These are phyloP conservation scores for Solanum dulcamara DNA, from an alignment of 257 asterid genomes.

Conservation along the genomic window DNA sequence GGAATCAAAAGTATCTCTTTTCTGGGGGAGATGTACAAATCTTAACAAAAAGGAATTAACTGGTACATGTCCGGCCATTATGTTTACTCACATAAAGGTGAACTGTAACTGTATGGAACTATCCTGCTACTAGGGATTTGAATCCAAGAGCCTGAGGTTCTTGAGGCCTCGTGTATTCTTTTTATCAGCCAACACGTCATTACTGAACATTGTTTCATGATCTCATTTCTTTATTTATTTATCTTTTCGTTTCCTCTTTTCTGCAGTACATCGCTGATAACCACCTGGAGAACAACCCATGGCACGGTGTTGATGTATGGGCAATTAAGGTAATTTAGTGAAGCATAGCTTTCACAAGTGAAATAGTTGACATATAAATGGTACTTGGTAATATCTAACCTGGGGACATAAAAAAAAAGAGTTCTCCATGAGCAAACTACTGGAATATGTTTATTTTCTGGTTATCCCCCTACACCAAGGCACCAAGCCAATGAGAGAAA, in stretches of 20 bases:
- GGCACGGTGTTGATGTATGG: conserved; percentile 75
- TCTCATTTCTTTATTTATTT: neutral
- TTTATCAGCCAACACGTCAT: neutral
- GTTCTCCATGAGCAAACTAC: neutral
- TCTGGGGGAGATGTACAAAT: neutral
- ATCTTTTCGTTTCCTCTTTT: conserved; percentile 1
- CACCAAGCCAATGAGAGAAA: neutral
- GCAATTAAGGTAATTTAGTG: conserved; percentile 65
- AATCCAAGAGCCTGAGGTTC: neutral
- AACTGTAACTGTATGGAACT: neutral
- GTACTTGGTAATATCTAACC: neutral
- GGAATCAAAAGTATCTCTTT: neutral
- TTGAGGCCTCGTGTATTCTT: neutral
- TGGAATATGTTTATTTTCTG: neutral
- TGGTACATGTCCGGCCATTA: neutral
- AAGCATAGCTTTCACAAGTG: neutral
- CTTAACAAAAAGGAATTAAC: neutral
- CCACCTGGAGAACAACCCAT: conserved; percentile 64
- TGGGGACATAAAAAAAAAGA: neutral
- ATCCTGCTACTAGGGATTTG: neutral
- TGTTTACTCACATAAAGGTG: neutral
- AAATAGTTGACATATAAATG: neutral
- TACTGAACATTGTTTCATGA: neutral
- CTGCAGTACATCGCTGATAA: conserved; percentile 80
- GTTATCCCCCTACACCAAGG: neutral